These are phyloP conservation scores for Pseudogymnoascus sp. DNA, from an alignment of 2,329 filamentous ascomycete genomes.

Conservation along the genomic window DNA sequence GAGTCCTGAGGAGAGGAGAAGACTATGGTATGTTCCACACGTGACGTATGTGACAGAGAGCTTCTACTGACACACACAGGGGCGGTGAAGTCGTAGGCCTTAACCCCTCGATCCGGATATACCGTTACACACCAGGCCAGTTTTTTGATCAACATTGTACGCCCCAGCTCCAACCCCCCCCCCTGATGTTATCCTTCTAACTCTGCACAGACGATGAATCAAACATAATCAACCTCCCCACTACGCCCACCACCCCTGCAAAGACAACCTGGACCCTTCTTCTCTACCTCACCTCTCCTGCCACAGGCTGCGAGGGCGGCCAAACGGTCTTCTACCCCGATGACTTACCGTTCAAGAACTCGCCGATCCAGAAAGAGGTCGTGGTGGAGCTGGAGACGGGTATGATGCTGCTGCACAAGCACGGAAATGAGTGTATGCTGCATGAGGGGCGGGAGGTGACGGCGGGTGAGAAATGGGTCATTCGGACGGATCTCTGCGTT, in stretches of 20 bases:
- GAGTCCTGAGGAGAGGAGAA: constrained; percentile 20
- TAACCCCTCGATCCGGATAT: constrained; percentile 82
- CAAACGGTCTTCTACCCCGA: constrained; percentile 87
- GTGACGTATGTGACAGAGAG: not conserved
- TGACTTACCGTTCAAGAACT: constrained; percentile 41
- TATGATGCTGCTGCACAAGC: constrained; percentile 76
- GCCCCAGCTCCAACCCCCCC: constrained; percentile 27
- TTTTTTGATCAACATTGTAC: constrained; percentile 90
- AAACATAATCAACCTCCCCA: constrained; percentile 58
- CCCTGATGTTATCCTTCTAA: not conserved
- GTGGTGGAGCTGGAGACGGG: constrained; percentile 71
- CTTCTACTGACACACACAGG: constrained; percentile 43
- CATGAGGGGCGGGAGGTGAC: constrained; percentile 78
- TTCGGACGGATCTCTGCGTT: constrained; percentile 74
- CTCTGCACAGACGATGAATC: constrained; percentile 69
- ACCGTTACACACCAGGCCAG: constrained; percentile 76
- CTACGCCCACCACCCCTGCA: constrained; percentile 38
- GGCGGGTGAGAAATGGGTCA: constrained; percentile 82
- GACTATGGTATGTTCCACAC: constrained; percentile 22
- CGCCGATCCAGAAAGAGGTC: constrained; percentile 50
- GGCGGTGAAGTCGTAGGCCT: constrained; percentile 76
- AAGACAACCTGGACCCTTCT: constrained; percentile 88
- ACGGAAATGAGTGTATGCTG: constrained; percentile 82
- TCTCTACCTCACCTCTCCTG: constrained; percentile 71
- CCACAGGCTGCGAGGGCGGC: constrained; percentile 70